Evolutionary conservation across 495 filamentous ascomycete species (phyloP), one percentile per base, ranked within the genome.

Genomic region (Eremomyces bilateralis): DNA sequence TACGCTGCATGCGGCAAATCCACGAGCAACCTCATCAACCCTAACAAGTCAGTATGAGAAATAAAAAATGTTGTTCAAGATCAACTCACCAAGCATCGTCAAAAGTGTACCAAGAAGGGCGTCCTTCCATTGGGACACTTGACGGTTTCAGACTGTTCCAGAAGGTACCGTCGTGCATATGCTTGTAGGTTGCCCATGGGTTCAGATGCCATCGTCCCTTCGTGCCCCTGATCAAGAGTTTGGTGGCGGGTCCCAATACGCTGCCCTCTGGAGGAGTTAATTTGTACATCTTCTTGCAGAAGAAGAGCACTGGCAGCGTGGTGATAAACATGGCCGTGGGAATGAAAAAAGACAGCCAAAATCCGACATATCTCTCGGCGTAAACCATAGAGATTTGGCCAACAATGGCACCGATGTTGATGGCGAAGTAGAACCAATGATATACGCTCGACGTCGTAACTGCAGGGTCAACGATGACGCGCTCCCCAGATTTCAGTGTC

Each of bases 31-130:
- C 47, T 80, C 71, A 38, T 76, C 71, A 4, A 78, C 74, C n/a
- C n/a, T n/a, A n/a, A n/a, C n/a, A n/a, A n/a, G n/a, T n/a, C n/a
- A n/a, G n/a, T n/a, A n/a, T n/a, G n/a, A n/a, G n/a, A n/a, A n/a
- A n/a, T n/a, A n/a, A n/a, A n/a, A n/a, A n/a, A n/a, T n/a, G n/a
- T n/a, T n/a, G n/a, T n/a, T n/a, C n/a, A n/a, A n/a, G n/a, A n/a
- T n/a, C n/a, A n/a, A n/a, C n/a, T n/a, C n/a, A n/a, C 71, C 72
- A 80, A 22, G 61, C 63, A 41, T 83, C 76, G 37, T 80, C 71
- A 36, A 80, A 81, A 12, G 61, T 67, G 71, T 77, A 76, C 73
- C 72, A 77, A 10, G 47, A 42, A 1, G 72, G 73, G 32, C 34
- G 39, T 13, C 10, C 8, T 8, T 18, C 30, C 10, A 8, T 6